A percentile compares a stretch with the other conserved stretches of the same genome.
These are phyloP conservation scores for Kuraishia ogatae DNA, from an alignment of 805 yeast species.

Conservation along the genomic window DNA sequence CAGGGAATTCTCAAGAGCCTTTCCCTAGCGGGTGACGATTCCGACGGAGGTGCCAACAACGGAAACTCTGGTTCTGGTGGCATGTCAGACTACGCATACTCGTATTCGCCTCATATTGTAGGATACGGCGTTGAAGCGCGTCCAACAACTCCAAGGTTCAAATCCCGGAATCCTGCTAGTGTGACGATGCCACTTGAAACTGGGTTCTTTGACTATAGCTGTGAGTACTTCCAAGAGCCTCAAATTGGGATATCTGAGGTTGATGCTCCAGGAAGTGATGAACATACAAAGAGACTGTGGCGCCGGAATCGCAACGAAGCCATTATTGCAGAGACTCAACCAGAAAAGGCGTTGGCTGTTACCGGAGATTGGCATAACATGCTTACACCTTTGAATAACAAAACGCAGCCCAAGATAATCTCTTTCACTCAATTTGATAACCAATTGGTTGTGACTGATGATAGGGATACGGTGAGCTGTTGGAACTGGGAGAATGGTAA, in stretches of 20 bases:
- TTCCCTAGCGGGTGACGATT: conserved; percentile 7
- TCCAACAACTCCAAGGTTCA: conserved; percentile 53
- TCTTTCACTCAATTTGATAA: conserved; percentile 89
- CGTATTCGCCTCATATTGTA: not conserved
- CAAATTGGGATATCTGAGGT: conserved; percentile 79
- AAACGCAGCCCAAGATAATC: conserved; percentile 71
- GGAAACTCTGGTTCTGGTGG: not conserved
- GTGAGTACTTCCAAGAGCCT: conserved; percentile 94
- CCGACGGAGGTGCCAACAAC: not conserved
- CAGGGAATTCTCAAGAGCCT: conserved; percentile 14
- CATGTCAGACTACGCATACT: not conserved
- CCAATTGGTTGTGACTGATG: conserved; percentile 71
- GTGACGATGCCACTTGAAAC: conserved; percentile 49
- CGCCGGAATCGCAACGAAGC: conserved; percentile 81
- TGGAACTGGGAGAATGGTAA: conserved; percentile 76
- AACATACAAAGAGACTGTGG: conserved; percentile 79
- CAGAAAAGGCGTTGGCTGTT: conserved; percentile 75
- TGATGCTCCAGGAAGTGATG: conserved; percentile 89
- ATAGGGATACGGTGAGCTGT: conserved; percentile 70
- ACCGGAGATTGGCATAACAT: conserved; percentile 80
- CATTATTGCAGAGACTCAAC: conserved; percentile 82
- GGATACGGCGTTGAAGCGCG: conserved; percentile 33
- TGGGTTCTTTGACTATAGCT: conserved; percentile 63
- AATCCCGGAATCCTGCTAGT: conserved; percentile 19
- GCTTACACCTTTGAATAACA: conserved; percentile 51